A percentile compares a stretch with the other conserved stretches of the same genome.
Conservation (phyloP, 1,284 basidiomycete species). For the Malassezia sp. region DNA sequence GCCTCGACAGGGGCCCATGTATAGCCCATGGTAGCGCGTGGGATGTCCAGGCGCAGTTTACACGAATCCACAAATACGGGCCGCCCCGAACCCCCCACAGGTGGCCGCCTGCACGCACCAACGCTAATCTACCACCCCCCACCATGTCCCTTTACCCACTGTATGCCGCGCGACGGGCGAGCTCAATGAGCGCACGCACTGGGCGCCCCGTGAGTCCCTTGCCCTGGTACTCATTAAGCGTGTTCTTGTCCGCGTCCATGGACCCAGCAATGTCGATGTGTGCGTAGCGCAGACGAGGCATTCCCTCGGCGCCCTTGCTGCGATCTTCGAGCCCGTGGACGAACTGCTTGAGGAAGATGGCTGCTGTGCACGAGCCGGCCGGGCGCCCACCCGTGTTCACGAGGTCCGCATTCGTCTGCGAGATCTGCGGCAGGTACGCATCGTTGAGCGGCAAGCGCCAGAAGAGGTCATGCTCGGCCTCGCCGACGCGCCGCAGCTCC, state of each 20-base stretch:
- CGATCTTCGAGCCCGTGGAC: constrained; percentile 49
- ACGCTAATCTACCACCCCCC: no score
- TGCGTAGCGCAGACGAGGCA: constrained; percentile 28
- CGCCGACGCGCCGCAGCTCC: constrained; percentile 59
- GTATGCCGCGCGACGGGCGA: constrained; percentile 43
- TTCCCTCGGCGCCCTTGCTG: constrained; percentile 18
- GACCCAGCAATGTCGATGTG: constrained; percentile 64
- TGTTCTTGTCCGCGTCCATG: constrained; percentile 51
- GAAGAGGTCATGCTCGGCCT: constrained; percentile 54
- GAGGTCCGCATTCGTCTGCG: constrained; percentile 66
- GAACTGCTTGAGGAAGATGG: constrained; percentile 68
- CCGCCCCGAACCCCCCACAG: no score
- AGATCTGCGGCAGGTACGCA: constrained; percentile 65
- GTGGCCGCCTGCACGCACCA: no score
- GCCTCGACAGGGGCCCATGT: no score
- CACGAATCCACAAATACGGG: no score
- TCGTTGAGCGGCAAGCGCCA: constrained; percentile 56
- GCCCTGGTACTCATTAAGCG: constrained; percentile 59
- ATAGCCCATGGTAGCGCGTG: no score
- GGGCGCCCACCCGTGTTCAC: constrained; percentile 63
- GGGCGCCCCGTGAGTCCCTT: constrained; percentile 70
- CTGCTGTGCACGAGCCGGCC: constrained; percentile 70
- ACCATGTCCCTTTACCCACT: not conserved
- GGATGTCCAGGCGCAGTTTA: no score
- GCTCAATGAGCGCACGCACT: constrained; percentile 54